Evolutionary conservation across 139 green algal genomes (phyloP), one percentile per base, ranked within the genome.

Genomic region (Chlamydomonas schloesseri): DNA sequence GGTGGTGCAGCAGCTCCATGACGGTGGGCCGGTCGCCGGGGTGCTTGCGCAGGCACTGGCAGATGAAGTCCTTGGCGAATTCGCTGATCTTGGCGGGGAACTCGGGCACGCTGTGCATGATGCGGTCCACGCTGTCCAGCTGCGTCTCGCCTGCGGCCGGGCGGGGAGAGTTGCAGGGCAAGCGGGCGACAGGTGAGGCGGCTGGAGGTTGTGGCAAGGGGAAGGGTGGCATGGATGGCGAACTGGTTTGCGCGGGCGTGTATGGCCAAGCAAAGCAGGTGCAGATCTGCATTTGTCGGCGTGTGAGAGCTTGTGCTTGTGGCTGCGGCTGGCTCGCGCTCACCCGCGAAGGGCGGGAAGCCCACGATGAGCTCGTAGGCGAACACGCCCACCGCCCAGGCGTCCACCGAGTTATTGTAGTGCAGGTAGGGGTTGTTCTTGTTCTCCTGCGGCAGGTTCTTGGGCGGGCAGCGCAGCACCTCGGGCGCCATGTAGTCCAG

Each of bases 361-460:
- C 95, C 96, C 29, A 95, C 91, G 21, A 98, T 84, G 69, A 98
- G 93, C 89, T 98, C 96, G 71, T 96, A 99, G 0, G 96, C 75
- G 57, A 99, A 91, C 70, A 98, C 94, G 57, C 96, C 96, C 73
- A 98, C 93, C 4, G 94, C 91, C 96, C 96, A 98, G 82, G 88
- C 71, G 78, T 95, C 92, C 36, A 94, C 92, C 13, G 75, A 88
- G 77, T 90, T 88, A 74, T 88, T 88, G 88, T 94, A 94, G 83
- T 92, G 87, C 46, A 93, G 86, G 42, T 88, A 83, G 26, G 50
- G 46, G 55, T 88, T 90, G 73, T 91, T 84, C 86, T 95, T 95
- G 88, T 94, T 94, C 71, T 95, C 90, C 62, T 91, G 70, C 50
- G 92, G 92, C 62, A 91, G 73, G 65, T 90, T 91, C 78, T 94